phyloP scores from a whole-genome alignment of 1,284 basidiomycete genomes.

The Cryptococcus sp. region DNA sequence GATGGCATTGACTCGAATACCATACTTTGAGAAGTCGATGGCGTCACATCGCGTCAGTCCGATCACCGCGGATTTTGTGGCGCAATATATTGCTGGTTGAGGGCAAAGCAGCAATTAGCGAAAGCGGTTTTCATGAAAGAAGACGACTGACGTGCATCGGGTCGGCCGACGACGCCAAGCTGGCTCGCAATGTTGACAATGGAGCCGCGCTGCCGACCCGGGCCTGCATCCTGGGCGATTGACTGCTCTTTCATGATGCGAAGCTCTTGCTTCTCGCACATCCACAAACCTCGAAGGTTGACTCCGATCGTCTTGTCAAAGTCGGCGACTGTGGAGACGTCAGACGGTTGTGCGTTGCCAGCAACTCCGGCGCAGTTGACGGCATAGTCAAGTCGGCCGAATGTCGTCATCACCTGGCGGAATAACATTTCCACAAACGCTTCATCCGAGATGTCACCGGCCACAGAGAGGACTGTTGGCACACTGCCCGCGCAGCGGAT shows the following conservation, averaged over 20 bases:
- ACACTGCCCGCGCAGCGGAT: neutral
- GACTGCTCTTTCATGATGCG: slow-evolving; percentile 29
- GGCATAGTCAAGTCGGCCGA: slow-evolving; percentile 41
- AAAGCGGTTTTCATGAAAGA: neutral
- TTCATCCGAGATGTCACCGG: slow-evolving; percentile 24
- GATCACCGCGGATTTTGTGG: slow-evolving; percentile 27
- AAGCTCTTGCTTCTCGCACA: slow-evolving; percentile 27
- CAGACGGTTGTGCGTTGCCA: slow-evolving; percentile 15
- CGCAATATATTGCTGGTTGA: slow-evolving; percentile 23
- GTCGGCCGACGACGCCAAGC: slow-evolving; percentile 25
- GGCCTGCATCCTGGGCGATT: slow-evolving; percentile 5
- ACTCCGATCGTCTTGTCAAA: slow-evolving; percentile 36
- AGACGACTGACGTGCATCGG: slow-evolving; percentile 26
- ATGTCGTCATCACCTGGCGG: slow-evolving; percentile 15
- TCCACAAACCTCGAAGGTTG: slow-evolving; percentile 33
- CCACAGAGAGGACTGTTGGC: slow-evolving; percentile 9
- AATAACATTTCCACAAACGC: slow-evolving; percentile 23
- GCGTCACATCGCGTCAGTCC: slow-evolving; percentile 28
- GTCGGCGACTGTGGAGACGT: slow-evolving; percentile 18
- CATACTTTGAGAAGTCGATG: slow-evolving; percentile 22
- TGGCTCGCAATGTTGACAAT: slow-evolving; percentile 34
- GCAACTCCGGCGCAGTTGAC: slow-evolving; percentile 40
- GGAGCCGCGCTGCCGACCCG: slow-evolving; percentile 22
- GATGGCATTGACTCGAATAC: slow-evolving; percentile 30
- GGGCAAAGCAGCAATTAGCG: neutral